Evolutionary conservation across 2,329 filamentous ascomycete genomes (phyloP), one percentile per base, ranked within the genome.

Genomic region (Fusarium oxysporum): DNA sequence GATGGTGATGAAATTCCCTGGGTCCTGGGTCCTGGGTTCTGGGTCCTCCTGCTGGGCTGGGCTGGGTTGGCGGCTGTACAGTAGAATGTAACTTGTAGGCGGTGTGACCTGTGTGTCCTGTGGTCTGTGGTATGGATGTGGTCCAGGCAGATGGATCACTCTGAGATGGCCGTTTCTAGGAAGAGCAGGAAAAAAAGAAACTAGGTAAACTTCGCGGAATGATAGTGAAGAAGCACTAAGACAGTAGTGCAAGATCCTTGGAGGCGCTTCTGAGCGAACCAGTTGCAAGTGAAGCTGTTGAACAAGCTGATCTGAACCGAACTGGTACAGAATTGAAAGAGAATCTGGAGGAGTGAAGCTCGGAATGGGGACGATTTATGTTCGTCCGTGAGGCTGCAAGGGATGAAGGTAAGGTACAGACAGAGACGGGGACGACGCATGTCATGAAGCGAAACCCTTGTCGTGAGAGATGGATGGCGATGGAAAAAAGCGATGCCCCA

Each of bases 321-420:
- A 72, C 67, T 77, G 70, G 63, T 69, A 74, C 73, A 53, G 63
- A 65, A 59, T 68, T 59, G 62, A 43, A 68, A 55, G 53, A 58
- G 56, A 54, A 25, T 53, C 56, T 45, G 62, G 62, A 64, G 41
- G 41, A 62, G 45, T 73, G 70, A 74, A 62, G 73, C 70, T 73
- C 61, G 76, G 76, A 78, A 76, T 66, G 69, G 65, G 60, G 70
- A 69, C 68, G 72, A 76, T 76, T 78, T 78, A 78, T 78, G 75
- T 78, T 78, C 69, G 75, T 76, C 74, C 73, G 76, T 77, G 76
- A 78, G 76, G 71, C 74, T 76, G 68, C 74, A 77, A 77, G 73
- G 67, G 62, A 70, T 62, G n/a, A 38, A 54, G 35, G 50, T 30
- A 69, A 72, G 66, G 73, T 41, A 67, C 63, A 58, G 64, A 65